Base-by-base conservation (phyloP, 352 stramenopile species). In the Hyaloperonospora arabidopsidis region DNA sequence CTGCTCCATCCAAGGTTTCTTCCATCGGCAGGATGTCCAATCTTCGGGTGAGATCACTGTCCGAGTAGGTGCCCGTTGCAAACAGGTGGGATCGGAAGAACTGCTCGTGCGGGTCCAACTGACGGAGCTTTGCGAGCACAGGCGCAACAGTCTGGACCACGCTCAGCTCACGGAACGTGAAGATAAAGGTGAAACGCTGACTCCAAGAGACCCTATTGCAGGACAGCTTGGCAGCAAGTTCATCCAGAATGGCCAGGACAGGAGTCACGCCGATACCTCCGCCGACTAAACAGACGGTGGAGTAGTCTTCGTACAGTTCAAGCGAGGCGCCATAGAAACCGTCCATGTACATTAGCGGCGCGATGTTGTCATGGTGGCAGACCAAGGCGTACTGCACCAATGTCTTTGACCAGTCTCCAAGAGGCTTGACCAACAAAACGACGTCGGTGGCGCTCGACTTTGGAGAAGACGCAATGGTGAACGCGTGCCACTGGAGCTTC, bases 391-490 rank as follows among this genome's bases (percentile, higher is more conserved):
- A 81, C 21, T 65, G 22, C 2, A 74, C 49, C 11, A 85, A n/a
- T 32, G 72, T 47, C 15, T 56, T 55, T 1, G 72, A 72, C 74
- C 74, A 85, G 52, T 68, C 60, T n/a, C 74, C 74, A 7, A 80
- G 55, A 32, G 70, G 57, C 35, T 83, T 83, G 34, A 82, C 28
- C n/a, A 83, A 43, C 43, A 83, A n/a, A 12, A 61, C 79, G 15
- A 83, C 28, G 22, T 71, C 59, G 2, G 58, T 75, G 2, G 55
- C 36, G 18, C 61, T 76, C 6, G 67, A 39, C 35, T 77, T 72
- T 14, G 74, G 65, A 2, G 74, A 79, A 29, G 74, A 85, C 21
- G 65, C 68, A 12, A 85, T 79, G 12, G 70, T 81, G 44, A 85
- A 58, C 10, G 74, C 60, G 36, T 85, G 74, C 74, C 74, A 85